Evolutionary conservation across 1,284 basidiomycete genomes (phyloP), one percentile per base, ranked within the genome.

Genomic region (Rhodotorula sp.): DNA sequence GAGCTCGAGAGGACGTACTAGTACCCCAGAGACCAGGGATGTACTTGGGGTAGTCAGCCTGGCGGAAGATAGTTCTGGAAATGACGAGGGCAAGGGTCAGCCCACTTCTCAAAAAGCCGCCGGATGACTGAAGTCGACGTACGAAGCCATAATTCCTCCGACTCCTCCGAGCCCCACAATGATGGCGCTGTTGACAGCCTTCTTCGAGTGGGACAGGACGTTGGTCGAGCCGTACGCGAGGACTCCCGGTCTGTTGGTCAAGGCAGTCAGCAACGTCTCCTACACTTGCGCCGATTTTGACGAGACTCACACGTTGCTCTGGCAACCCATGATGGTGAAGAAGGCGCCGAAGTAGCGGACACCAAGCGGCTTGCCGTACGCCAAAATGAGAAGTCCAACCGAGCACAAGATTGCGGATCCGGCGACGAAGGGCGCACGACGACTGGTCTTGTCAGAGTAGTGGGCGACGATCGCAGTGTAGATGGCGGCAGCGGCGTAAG

Each of bases 161-260:
- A 82, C 59, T 89, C 95, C 65, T 92, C 94, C 73, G 28, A 73
- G 78, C 84, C 92, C 53, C 78, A 82, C 57, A 89, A 92, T 75
- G 88, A 93, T 59, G 85, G 87, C 51, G 1, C 70, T 70, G 1
- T 72, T 63, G 58, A 76, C 68, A 30, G 74, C 70, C 22, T 74
- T 72, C 76, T 83, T 82, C 28, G 78, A 78, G 71, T 82, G 80
- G 22, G 77, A 76, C 18, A 79, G 78, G 51, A 83, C 80, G 76
- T 81, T 82, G 74, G 80, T 80, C 70, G 80, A 78, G 54, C 78
- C 77, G 75, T 79, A 80, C 7, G 78, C 75, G 46, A 79, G 65
- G 50, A 78, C 74, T 53, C 78, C 76, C 9, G 80, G 79, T 13
- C 51, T 53, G 79, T 73, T 4, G 69, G 78, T 67, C 8, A 44